Evolutionary conservation across 2,329 filamentous ascomycete species (phyloP), one percentile per base, ranked within the genome.

Genomic region (Aspergillus luchuensis): DNA sequence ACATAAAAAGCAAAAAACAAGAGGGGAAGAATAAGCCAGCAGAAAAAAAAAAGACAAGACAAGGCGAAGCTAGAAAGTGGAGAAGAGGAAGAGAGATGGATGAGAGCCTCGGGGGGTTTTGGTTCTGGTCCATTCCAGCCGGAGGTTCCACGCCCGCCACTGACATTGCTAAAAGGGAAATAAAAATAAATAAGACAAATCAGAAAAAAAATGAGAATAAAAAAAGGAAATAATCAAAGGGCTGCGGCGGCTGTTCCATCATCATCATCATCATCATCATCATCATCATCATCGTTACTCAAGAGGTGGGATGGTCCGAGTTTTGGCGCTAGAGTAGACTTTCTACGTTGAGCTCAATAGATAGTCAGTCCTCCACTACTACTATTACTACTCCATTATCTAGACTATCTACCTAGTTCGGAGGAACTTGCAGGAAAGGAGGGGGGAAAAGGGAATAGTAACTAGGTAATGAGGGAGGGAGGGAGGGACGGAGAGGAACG

Each of bases 141-240:
- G 47, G 47, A 49, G 47, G 47, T 49, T 49, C 47, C 47, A 49
- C 25, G n/a, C 21, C 47, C 47, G 47, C 47, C 47, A 49, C 47
- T 49, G 47, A 49, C 47, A 25, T 49, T 21, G 30, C 30, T 13
- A 11, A 36, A 36, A 36, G 25, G 47, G 23, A 6, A 25, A 28
- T 19, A 17, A 25, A n/a, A 49, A 28, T 15, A 4, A 25, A 25
- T n/a, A 6, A 25, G 13, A 11, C 30, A 30, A 30, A 4, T 10
- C 2, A 10, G 4, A 15, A 25, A 25, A n/a, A 25, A 23, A 25
- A 23, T 23, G 30, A 33, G 2, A 33, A 33, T 23, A 15, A 8
- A 15, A 10, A 8, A 28, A 49, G n/a, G 7, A 15, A 30, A n/a
- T 15, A 10, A 28, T 15, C n/a, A 25, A 28, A 25, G 30, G 30